A percentile compares a stretch with the other conserved stretches of the same genome.
phyloP scores from a whole-genome alignment of 192 early-diverging fungal genomes.

The Coemansia erecta region DNA sequence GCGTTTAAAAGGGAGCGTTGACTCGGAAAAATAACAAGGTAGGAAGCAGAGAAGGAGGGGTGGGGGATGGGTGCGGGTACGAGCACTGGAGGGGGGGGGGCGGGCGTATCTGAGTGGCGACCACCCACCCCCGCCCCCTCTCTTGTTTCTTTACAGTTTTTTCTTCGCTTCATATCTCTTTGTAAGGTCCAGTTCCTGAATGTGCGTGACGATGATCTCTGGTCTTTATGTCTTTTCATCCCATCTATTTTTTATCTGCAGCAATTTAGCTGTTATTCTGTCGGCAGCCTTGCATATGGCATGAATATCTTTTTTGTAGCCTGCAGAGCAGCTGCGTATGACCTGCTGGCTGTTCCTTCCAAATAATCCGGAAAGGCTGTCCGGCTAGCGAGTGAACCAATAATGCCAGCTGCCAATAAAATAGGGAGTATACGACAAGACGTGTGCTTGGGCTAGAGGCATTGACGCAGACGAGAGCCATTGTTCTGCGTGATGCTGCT shows the following conservation, averaged over 20 bases:
- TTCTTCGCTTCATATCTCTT: not conserved
- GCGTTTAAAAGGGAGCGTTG: constrained; percentile 48
- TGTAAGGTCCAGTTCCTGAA: constrained; percentile 6
- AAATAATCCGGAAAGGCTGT: constrained; percentile 1
- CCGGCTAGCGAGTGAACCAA: no score
- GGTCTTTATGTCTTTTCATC: not conserved
- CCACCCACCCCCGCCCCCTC: not conserved
- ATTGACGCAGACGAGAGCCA: constrained; percentile 1
- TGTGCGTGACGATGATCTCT: constrained; percentile 4
- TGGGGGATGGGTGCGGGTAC: constrained; percentile 4
- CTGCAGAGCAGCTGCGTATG: no score
- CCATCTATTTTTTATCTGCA: no score
- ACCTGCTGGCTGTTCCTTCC: not conserved
- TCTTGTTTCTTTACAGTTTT: not conserved
- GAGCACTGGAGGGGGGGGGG: constrained; percentile 9
- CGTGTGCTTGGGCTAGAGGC: constrained; percentile 7
- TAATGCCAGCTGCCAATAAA: no score
- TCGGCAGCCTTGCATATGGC: no score
- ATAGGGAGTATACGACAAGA: no score
- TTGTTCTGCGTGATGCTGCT: constrained; percentile 1
- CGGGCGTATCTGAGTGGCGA: not conserved
- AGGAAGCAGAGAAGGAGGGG: constrained; percentile 11
- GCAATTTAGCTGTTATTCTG: no score
- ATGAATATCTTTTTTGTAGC: no score
- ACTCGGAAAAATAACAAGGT: constrained; percentile 42